Base-by-base conservation (phyloP, 805 yeast genomes). In the Ogataea allantospora region DNA sequence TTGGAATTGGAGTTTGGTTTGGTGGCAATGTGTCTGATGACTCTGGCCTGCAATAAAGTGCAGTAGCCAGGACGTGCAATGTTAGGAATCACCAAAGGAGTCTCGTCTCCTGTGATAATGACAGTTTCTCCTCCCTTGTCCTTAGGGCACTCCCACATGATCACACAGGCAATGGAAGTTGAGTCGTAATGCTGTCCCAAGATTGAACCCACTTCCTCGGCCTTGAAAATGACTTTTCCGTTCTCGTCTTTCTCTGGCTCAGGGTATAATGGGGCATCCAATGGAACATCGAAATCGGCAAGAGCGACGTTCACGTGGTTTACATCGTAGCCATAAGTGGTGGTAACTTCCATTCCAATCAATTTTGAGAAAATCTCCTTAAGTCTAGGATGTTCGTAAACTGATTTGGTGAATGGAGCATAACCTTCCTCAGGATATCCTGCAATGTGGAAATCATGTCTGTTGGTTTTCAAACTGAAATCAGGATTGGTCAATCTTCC, bases 351-450 rank as follows among this genome's bases (percentile, higher is more conserved):
- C 21, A 71, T 71, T 1, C 77, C 78, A 9, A 78, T 75, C 68
- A 75, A 71, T 10, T 45, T 62, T 30, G 70, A 64, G 28, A 77
- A 58, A 37, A 75, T 65, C 39, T 71, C 73, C 44, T 66, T 51
- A 7, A 78, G 67, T 47, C 66, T 65, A 16, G 79, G 78, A 44
- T 71, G 76, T 2, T 62, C 62, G 73, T 78, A 75, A 9, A 81
- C 78, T 5, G 62, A 65, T 40, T 67, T 54, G 4, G 72, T 68
- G 48, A 77, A 77, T 1, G 73, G 78, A n/a, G 55, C 50, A 18
- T 50, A 36, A 18, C 60, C 62, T 30, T 63, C 63, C 16, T 34
- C 42, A 9, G 67, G 68, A 48, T 64, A 71, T 3, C 83, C 82
- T 40, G 82, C 67, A 41, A 75, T 54, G 33, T 59, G 63, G 46